These are phyloP conservation scores for Penicillium sp. DNA, from an alignment of 2,329 filamentous ascomycete genomes.

Conservation along the genomic window DNA sequence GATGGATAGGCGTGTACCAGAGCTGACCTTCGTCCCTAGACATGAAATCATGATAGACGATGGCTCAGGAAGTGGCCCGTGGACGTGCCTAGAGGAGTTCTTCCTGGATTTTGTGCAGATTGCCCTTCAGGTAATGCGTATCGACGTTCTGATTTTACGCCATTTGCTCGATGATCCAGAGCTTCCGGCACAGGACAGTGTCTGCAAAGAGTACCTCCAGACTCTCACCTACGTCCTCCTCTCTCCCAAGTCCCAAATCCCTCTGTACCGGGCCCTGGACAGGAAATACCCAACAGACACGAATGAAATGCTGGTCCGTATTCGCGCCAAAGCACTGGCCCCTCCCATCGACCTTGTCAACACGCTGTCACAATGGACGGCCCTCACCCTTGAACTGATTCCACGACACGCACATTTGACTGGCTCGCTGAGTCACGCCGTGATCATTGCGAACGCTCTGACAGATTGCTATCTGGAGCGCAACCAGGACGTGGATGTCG, in stretches of 20 bases:
- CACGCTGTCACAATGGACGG: slow-evolving; percentile 34
- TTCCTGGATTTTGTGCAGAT: slow-evolving; percentile 44
- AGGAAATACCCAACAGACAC: slow-evolving; percentile 32
- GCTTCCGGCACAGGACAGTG: slow-evolving; percentile 29
- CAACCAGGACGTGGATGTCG: slow-evolving; percentile 20
- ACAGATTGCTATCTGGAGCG: slow-evolving; percentile 35
- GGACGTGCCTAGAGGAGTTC: slow-evolving; percentile 44
- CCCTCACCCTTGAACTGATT: slow-evolving; percentile 31
- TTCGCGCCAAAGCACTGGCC: slow-evolving; percentile 31
- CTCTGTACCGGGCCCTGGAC: slow-evolving; percentile 41
- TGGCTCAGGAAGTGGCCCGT: slow-evolving; percentile 26
- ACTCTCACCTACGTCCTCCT: slow-evolving; percentile 38
- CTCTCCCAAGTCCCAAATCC: slow-evolving; percentile 33
- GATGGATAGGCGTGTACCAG: background rate
- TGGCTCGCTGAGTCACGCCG: slow-evolving; percentile 21
- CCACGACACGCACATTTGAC: slow-evolving; percentile 34
- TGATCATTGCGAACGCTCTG: slow-evolving; percentile 31
- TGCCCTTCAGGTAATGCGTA: slow-evolving; percentile 42
- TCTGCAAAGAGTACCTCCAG: slow-evolving; percentile 39
- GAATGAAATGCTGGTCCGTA: slow-evolving; percentile 16
- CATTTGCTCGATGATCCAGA: slow-evolving; percentile 33
- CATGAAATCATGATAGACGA: slow-evolving; percentile 36
- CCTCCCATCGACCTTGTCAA: slow-evolving; percentile 30
- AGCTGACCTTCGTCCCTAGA: slow-evolving; percentile 26
- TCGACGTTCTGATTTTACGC: slow-evolving; percentile 42